These are phyloP conservation scores for Euphorbia lathyris DNA, from an alignment of 345 rosid species.

Conservation along the genomic window DNA sequence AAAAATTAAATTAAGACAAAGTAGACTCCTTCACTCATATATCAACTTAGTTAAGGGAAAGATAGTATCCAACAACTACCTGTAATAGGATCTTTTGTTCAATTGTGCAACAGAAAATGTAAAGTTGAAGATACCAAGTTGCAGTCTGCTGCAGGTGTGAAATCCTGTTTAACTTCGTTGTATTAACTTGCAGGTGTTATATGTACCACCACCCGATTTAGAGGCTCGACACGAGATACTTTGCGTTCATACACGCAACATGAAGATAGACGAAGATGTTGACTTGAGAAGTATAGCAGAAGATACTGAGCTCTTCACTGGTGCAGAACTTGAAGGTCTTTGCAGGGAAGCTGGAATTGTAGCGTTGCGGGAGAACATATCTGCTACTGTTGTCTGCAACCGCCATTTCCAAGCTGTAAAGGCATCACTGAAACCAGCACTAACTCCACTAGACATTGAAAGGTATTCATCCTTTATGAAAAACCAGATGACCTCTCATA, in stretches of 20 bases:
- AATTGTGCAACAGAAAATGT: neutral
- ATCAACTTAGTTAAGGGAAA: too few species aligned
- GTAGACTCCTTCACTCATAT: too few species aligned
- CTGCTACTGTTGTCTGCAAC: conserved; percentile 50
- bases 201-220: conserved; percentile 78
- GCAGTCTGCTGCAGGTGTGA: neutral
- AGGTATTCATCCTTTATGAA: conserved; percentile 60
- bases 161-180: conserved; percentile 8
- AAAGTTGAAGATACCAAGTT: neutral
- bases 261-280: conserved; percentile 65
- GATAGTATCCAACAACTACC: too few species aligned
- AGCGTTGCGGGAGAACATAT: conserved; percentile 77
- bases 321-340: conserved; percentile 82
- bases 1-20: too few species aligned
- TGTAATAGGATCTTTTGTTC: neutral
- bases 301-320: conserved; percentile 78
- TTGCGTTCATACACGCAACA: conserved; percentile 67
- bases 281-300: conserved; percentile 66
- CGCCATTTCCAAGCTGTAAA: conserved; percentile 65
- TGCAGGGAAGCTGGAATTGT: conserved; percentile 85
- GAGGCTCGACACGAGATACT: conserved; percentile 79
- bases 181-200: conserved; percentile 50
- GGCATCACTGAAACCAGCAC: conserved; percentile 67
- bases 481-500: neutral
- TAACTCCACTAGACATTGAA: conserved; percentile 57